These are phyloP conservation scores for Fonsecaea multimorphosa DNA, from an alignment of 2,329 filamentous ascomycete genomes.

Conservation along the genomic window DNA sequence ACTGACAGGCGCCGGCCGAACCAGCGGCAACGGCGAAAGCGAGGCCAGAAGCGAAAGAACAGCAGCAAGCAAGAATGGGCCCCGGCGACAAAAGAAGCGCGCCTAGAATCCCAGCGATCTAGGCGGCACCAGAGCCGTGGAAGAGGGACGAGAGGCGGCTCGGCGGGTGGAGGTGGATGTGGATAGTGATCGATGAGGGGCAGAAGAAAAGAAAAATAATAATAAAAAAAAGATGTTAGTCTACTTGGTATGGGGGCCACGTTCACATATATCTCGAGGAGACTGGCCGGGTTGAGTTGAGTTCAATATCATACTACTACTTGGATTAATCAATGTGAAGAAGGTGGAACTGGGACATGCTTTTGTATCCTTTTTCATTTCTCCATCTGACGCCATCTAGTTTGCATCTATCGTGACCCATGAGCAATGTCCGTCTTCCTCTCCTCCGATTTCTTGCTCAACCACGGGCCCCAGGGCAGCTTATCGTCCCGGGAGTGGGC, in stretches of 20 bases:
- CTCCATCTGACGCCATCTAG: conserved; percentile 16
- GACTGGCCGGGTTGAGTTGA: conserved; percentile 7
- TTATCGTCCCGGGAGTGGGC: conserved; percentile 14
- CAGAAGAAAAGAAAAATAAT: neutral
- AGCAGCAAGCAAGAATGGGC: neutral
- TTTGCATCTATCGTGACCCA: conserved; percentile 1
- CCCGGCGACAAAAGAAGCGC: neutral
- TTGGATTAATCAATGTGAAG: neutral
- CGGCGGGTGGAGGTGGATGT: neutral
- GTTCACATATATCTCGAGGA: conserved; percentile 11
- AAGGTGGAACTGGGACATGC: neutral
- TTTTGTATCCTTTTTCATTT: conserved; percentile 17
- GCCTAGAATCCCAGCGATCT: conserved; percentile 1
- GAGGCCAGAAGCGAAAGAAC: neutral
- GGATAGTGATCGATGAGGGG: conserved; percentile 2
- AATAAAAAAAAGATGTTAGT: conserved; percentile 7
- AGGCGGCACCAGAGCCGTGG: neutral
- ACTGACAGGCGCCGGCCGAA: conserved; percentile 7
- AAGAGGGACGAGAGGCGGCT: neutral
- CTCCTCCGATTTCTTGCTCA: neutral
- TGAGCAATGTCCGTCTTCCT: neutral
- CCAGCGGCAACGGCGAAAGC: conserved; percentile 15
- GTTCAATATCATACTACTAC: too few species aligned
- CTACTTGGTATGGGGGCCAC: neutral
- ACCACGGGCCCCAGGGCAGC: neutral